Percentiles rank a stretch among this genome's conserved stretches.
phyloP scores from a whole-genome alignment of 2,329 filamentous ascomycete genomes.

The Alternaria alternata region DNA sequence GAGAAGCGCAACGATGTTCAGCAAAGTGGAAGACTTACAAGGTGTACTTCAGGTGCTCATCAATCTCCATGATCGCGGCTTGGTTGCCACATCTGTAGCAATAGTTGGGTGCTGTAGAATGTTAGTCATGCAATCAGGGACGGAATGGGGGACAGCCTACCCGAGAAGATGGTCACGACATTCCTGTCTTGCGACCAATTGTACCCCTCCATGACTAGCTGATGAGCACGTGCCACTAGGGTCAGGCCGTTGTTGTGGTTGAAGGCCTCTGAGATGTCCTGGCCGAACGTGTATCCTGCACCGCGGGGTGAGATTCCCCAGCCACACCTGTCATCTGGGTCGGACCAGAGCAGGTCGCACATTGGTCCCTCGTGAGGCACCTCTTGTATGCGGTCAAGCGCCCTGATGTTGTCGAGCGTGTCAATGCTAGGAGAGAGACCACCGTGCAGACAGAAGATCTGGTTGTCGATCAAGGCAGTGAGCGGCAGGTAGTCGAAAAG shows the following conservation, averaged over 20 bases:
- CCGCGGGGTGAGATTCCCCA: constrained; percentile 96
- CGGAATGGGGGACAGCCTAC: constrained; percentile 26
- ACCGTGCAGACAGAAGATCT: constrained; percentile 76
- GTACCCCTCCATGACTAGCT: constrained; percentile 99
- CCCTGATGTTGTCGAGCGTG: constrained; percentile 74
- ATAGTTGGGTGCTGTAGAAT: constrained; percentile 68
- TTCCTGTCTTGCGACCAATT: constrained; percentile 99
- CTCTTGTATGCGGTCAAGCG: constrained; percentile 65
- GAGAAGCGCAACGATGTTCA: constrained; percentile 4
- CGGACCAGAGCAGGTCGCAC: constrained; percentile 80
- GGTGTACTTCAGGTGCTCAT: constrained; percentile 98
- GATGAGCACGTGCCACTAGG: constrained; percentile 93
- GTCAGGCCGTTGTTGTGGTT: constrained; percentile 99
- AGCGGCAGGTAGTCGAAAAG: constrained; percentile 80
- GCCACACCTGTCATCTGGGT: constrained; percentile 94
- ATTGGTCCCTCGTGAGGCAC: constrained; percentile 81
- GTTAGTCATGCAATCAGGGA: constrained; percentile 35
- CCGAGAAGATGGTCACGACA: constrained; percentile 98
- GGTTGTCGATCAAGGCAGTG: constrained; percentile 76
- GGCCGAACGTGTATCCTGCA: constrained; percentile 93
- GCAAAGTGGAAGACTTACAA: constrained; percentile 75
- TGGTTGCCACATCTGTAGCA: constrained; percentile 99
- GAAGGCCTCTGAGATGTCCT: constrained; percentile 98
- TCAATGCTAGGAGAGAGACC: constrained; percentile 76
- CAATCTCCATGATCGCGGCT: constrained; percentile 99